Conservation (phyloP, 306 rosid genomes). For the Glycine soja region DNA sequence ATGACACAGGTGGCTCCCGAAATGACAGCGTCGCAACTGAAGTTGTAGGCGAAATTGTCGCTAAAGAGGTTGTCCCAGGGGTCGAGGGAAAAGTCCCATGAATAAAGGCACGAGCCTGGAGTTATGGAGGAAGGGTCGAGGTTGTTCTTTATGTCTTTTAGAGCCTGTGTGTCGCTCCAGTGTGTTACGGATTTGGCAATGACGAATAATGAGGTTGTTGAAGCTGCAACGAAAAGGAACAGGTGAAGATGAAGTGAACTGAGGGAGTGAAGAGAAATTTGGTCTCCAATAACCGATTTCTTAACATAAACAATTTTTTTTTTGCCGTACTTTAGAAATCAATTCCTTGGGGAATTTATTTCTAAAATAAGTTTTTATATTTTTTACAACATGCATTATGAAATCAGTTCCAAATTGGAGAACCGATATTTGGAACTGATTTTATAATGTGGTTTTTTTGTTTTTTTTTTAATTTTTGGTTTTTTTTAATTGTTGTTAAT, state of each 20-base stretch:
- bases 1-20: conserved; percentile 66
- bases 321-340: too few relatives aligned
- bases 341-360: too few relatives aligned
- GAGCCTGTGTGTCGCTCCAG: conserved; percentile 62
- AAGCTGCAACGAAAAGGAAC: conserved; percentile 8
- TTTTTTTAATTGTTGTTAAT: too few relatives aligned
- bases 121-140: conserved; percentile 53
- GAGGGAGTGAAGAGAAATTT: too few relatives aligned
- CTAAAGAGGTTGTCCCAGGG: conserved; percentile 85
- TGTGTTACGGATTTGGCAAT: conserved; percentile 58
- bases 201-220: not conserved
- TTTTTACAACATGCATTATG: too few relatives aligned
- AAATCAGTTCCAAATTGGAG: too few relatives aligned
- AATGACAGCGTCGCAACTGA: conserved; percentile 68
- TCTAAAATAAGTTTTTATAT: too few relatives aligned
- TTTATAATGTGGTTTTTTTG: too few relatives aligned
- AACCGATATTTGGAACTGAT: too few relatives aligned
- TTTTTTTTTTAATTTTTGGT: too few relatives aligned
- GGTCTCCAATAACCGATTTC: too few relatives aligned
- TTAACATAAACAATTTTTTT: too few relatives aligned
- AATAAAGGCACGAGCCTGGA: conserved; percentile 67
- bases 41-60: conserved; percentile 74
- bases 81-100: conserved; percentile 80
- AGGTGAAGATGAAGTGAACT: not conserved
- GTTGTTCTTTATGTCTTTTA: conserved; percentile 61